Conservation (phyloP, 805 yeast species). For the Jamesozyma jinghongensis region DNA sequence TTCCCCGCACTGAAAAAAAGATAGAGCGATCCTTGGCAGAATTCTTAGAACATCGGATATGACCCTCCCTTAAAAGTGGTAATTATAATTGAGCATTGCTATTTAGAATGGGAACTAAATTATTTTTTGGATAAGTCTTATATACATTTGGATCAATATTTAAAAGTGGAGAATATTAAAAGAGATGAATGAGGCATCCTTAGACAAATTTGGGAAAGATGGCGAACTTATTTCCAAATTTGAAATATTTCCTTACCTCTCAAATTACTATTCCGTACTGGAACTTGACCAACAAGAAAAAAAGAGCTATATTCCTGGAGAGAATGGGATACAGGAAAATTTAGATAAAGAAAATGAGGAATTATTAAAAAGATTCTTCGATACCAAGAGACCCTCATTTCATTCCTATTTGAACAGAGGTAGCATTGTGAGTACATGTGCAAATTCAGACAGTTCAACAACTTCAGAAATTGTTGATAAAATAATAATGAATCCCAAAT, state of each 20-base stretch:
- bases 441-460: neutral
- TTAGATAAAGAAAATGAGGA: conserved; percentile 8
- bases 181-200: too few species aligned
- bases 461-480: neutral
- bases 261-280: conserved; percentile 11
- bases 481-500: conserved; percentile 1
- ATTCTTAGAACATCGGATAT: too few species aligned
- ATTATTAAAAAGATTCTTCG: conserved; percentile 12
- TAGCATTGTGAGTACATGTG: conserved; percentile 8
- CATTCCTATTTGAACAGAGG: conserved; percentile 10
- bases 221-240: too few species aligned
- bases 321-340: neutral
- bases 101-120: too few species aligned
- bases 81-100: too few species aligned
- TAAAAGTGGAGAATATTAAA: too few species aligned
- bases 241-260: conserved; percentile 7
- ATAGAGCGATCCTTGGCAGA: too few species aligned
- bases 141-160: too few species aligned
- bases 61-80: too few species aligned
- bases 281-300: neutral
- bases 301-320: neutral
- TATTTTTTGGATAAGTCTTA: too few species aligned
- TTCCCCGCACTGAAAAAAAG: too few species aligned
- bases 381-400: conserved; percentile 5
- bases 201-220: too few species aligned